Conservation (phyloP, 2,329 filamentous ascomycete species). For the Meredithiella fracta region DNA sequence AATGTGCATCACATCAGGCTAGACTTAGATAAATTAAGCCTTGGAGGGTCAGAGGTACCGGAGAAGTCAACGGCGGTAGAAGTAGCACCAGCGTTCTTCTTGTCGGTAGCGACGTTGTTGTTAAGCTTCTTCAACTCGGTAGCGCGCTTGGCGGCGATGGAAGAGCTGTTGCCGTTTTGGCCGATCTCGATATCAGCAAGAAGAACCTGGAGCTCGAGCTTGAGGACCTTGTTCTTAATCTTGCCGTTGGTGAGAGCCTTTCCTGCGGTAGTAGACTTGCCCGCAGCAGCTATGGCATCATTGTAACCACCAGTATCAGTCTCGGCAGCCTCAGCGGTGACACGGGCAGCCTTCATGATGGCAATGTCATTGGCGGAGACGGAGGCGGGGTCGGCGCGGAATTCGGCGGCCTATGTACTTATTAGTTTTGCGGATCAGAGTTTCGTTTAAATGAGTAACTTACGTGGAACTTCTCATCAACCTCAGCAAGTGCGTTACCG, state of each 20-base stretch:
- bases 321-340: slow-evolving; percentile 38
- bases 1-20: neutral
- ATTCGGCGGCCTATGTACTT: slow-evolving; percentile 22
- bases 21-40: neutral
- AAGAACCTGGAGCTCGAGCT: slow-evolving; percentile 36
- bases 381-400: slow-evolving; percentile 25
- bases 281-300: slow-evolving; percentile 31
- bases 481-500: slow-evolving; percentile 37
- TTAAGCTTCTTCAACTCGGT: slow-evolving; percentile 34
- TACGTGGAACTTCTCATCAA: slow-evolving; percentile 37
- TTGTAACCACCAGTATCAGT: slow-evolving; percentile 32
- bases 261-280: slow-evolving; percentile 22
- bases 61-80: slow-evolving; percentile 24
- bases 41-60: slow-evolving; percentile 15
- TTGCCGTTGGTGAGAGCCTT: slow-evolving; percentile 34
- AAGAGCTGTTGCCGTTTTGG: slow-evolving; percentile 23
- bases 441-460: slow-evolving; percentile 10
- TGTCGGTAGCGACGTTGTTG: slow-evolving; percentile 31
- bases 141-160: slow-evolving; percentile 9
- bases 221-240: slow-evolving; percentile 45
- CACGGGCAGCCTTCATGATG: slow-evolving; percentile 33
- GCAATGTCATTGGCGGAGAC: slow-evolving; percentile 32
- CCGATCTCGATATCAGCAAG: slow-evolving; percentile 30
- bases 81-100: slow-evolving; percentile 21
- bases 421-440: neutral